Evolutionary conservation across 2,329 filamentous ascomycete genomes (phyloP).

Genomic region (Aspergillus ibericus): DNA sequence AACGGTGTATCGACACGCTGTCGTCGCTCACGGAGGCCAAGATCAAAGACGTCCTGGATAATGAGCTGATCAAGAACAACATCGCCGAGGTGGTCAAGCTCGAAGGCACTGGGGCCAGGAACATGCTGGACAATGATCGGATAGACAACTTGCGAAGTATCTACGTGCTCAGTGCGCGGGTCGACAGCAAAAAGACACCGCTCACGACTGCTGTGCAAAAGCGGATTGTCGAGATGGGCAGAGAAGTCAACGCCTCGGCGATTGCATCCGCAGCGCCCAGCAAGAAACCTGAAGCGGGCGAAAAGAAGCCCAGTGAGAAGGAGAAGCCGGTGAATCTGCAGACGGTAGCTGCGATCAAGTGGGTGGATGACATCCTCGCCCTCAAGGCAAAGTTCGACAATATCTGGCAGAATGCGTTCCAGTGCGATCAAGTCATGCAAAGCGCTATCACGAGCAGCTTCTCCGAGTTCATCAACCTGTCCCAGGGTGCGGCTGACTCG

Average conservation of each 20-base stretch:
- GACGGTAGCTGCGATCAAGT: slow-evolving; percentile 84
- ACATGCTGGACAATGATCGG: slow-evolving; percentile 90
- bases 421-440: slow-evolving; percentile 73
- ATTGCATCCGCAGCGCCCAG: slow-evolving; percentile 49
- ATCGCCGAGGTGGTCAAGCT: slow-evolving; percentile 80
- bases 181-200: slow-evolving; percentile 71
- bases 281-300: slow-evolving; percentile 48
- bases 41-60: slow-evolving; percentile 74
- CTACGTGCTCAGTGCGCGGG: slow-evolving; percentile 74
- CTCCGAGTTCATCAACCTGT: slow-evolving; percentile 80
- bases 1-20: slow-evolving; percentile 79
- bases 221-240: slow-evolving; percentile 75
- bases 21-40: slow-evolving; percentile 70
- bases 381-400: slow-evolving; percentile 89
- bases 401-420: slow-evolving; percentile 73
- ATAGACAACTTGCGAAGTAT: slow-evolving; percentile 75
- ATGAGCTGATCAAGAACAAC: slow-evolving; percentile 74
- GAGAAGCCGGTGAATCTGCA: slow-evolving; percentile 67
- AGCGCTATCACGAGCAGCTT: slow-evolving; percentile 84
- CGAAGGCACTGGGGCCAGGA: slow-evolving; percentile 77
- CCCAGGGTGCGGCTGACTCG: slow-evolving; percentile 54
- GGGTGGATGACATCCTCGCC: slow-evolving; percentile 86
- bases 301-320: slow-evolving; percentile 50
- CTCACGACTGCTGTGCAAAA: slow-evolving; percentile 70
- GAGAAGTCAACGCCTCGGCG: slow-evolving; percentile 72